phyloP scores from a whole-genome alignment of 805 yeast genomes.

The Kuraishia borneana region DNA sequence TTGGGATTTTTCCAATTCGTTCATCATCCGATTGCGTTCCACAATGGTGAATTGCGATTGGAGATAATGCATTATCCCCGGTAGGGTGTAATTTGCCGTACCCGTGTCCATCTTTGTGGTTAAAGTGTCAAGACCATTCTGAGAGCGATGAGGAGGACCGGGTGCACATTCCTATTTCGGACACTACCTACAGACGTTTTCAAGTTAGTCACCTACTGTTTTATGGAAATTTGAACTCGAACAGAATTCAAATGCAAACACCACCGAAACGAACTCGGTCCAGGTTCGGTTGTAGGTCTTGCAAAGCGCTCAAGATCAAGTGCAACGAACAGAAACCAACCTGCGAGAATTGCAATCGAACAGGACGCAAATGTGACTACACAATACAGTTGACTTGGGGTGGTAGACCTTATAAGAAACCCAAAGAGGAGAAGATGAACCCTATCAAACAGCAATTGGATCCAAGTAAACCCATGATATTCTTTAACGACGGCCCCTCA shows the following conservation, averaged over 20 bases:
- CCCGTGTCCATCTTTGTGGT: slow-evolving; percentile 2
- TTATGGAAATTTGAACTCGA: too few relatives aligned
- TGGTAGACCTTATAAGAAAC: slow-evolving; percentile 50
- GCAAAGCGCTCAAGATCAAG: slow-evolving; percentile 52
- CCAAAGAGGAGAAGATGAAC: slow-evolving; percentile 21
- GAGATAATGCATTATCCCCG: slow-evolving; percentile 48
- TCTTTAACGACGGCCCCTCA: neutral
- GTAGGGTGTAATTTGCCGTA: slow-evolving; percentile 27
- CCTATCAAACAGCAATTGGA: slow-evolving; percentile 5
- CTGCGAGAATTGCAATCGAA: slow-evolving; percentile 45
- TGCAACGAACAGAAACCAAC: slow-evolving; percentile 60
- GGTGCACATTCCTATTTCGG: too few relatives aligned
- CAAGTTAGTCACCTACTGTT: too few relatives aligned
- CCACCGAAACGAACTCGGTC: slow-evolving; percentile 27
- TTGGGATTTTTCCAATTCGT: slow-evolving; percentile 40
- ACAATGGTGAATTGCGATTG: slow-evolving; percentile 46
- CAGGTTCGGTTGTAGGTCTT: slow-evolving; percentile 49
- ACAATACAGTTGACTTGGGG: slow-evolving; percentile 61
- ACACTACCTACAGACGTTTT: too few relatives aligned
- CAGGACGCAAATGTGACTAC: slow-evolving; percentile 45
- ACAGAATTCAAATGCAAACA: too few relatives aligned
- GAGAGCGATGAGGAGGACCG: too few relatives aligned
- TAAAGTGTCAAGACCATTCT: neutral
- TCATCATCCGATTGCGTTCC: slow-evolving; percentile 32
- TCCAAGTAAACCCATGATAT: neutral